Conservation (phyloP, 495 filamentous ascomycete species). For the Amorphotheca resinae region DNA sequence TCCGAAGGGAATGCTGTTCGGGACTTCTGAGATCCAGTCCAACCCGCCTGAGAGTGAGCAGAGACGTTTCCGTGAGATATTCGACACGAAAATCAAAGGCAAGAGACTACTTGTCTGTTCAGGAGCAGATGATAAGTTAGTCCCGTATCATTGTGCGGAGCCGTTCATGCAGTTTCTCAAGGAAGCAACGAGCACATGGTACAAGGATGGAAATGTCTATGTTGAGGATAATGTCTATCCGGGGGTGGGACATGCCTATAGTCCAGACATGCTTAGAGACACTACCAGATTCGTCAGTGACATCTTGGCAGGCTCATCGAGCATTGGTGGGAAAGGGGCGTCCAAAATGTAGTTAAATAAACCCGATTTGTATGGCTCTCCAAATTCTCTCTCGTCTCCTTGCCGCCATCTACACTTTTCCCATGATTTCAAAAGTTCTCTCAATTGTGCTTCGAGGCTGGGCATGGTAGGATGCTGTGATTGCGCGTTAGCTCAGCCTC, state of each 20-base stretch:
- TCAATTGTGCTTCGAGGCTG: background rate
- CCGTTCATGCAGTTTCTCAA: conserved; percentile 63
- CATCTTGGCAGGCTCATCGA: conserved; percentile 25
- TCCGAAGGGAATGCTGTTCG: conserved; percentile 56
- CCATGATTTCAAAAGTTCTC: background rate
- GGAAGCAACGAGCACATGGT: conserved; percentile 44
- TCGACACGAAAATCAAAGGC: conserved; percentile 42
- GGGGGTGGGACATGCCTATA: conserved; percentile 61
- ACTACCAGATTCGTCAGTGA: conserved; percentile 52
- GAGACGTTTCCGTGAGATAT: conserved; percentile 31
- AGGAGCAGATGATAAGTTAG: conserved; percentile 69
- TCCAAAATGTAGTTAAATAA: conserved; percentile 12
- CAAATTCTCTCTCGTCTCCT: too few species aligned
- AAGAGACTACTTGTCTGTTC: conserved; percentile 72
- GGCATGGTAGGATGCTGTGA: background rate
- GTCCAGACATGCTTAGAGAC: conserved; percentile 57
- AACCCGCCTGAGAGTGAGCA: conserved; percentile 21
- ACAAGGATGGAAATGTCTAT: conserved; percentile 41
- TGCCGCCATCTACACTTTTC: background rate
- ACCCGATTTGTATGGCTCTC: too few species aligned
- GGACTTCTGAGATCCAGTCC: conserved; percentile 29
- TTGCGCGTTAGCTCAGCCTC: too few species aligned
- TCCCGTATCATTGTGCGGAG: conserved; percentile 60
- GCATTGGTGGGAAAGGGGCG: background rate
- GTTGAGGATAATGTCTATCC: conserved; percentile 66